Evolutionary conservation across 306 rosid species (phyloP).

Genomic region (Quercus variabilis): DNA sequence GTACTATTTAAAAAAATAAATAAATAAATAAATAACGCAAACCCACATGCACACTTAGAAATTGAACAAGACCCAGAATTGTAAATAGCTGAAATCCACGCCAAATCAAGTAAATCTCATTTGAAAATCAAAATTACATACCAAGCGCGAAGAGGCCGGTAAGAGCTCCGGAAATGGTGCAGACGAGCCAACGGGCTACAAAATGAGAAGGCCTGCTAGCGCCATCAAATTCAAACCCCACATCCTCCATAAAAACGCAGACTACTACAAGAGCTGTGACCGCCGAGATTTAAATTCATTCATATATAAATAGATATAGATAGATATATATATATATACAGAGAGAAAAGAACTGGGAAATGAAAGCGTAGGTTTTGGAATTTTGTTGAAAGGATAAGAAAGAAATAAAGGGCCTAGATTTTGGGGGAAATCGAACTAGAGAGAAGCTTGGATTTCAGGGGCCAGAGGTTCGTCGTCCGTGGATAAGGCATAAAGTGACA

Average conservation of each 20-base stretch:
- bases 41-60: too few species aligned
- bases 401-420: too few species aligned
- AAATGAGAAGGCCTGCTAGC: constrained; percentile 21
- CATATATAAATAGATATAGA: background rate
- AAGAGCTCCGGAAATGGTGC: constrained; percentile 42
- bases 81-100: too few species aligned
- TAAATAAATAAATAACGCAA: too few species aligned
- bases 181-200: constrained; percentile 30
- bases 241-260: constrained; percentile 32
- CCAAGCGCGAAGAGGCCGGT: constrained; percentile 40
- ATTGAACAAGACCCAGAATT: too few species aligned
- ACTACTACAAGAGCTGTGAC: background rate
- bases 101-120: too few species aligned
- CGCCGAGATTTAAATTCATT: background rate
- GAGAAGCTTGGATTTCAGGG: too few species aligned
- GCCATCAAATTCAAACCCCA: constrained; percentile 21
- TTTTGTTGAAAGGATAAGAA: too few species aligned
- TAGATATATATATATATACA: background rate
- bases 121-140: background rate
- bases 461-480: too few species aligned
- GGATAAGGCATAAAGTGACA: too few species aligned
- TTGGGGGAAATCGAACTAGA: too few species aligned
- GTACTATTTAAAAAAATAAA: too few species aligned
- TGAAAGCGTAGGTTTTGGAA: constrained; percentile 32
- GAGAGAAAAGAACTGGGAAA: constrained; percentile 16